Evolutionary conservation across 257 asterid species (phyloP).

Genomic region (Nicotiana tomentosiformis): DNA sequence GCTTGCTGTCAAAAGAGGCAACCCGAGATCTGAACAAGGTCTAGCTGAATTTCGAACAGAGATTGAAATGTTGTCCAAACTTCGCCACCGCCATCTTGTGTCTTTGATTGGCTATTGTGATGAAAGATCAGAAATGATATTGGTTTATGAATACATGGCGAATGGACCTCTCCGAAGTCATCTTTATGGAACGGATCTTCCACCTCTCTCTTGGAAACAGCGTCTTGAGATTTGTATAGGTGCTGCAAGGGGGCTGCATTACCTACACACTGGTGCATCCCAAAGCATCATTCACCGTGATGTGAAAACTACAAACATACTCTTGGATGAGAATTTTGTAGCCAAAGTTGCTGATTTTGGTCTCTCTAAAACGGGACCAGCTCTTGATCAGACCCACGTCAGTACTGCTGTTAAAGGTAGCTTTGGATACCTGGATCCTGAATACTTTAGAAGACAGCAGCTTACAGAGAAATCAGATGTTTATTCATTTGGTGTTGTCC

Average conservation of each 20-base stretch:
- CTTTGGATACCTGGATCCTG: conserved; percentile 79
- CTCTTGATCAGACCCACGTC: conserved; percentile 72
- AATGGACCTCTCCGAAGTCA: conserved; percentile 78
- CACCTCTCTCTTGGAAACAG: conserved; percentile 57
- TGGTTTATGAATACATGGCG: conserved; percentile 78
- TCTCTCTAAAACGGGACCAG: conserved; percentile 70
- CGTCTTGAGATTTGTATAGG: conserved; percentile 78
- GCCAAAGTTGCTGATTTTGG: conserved; percentile 87
- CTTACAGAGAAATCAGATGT: conserved; percentile 80
- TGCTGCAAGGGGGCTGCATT: conserved; percentile 79
- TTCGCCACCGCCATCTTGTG: conserved; percentile 76
- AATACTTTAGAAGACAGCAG: conserved; percentile 75
- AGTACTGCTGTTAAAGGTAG: conserved; percentile 86
- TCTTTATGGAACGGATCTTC: conserved; percentile 60
- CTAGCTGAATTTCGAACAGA: conserved; percentile 70
- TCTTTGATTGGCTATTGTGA: conserved; percentile 78
- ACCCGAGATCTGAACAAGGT: conserved; percentile 77
- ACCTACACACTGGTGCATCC: conserved; percentile 75
- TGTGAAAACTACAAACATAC: conserved; percentile 71
- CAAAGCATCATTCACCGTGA: conserved; percentile 75
- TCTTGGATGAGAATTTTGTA: conserved; percentile 58
- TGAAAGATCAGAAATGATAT: conserved; percentile 68
- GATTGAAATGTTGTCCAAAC: conserved; percentile 71
- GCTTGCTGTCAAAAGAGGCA: conserved; percentile 77
- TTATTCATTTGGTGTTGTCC: conserved; percentile 74